Conservation (phyloP, 192 early-diverging fungal genomes). For the Coemansia sp. region DNA sequence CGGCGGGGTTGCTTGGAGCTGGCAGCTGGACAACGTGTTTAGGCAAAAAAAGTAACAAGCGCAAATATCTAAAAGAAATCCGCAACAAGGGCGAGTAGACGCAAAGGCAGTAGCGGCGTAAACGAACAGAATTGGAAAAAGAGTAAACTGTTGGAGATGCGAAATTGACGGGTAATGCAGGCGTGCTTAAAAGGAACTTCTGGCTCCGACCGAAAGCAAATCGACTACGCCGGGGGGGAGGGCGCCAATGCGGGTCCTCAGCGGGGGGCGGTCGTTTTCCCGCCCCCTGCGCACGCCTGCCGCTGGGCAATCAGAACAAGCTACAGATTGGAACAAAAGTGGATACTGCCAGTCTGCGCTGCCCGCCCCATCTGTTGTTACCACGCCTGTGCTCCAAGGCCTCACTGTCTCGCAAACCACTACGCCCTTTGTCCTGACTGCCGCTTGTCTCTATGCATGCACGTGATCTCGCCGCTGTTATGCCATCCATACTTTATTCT, state of each 20-base stretch:
- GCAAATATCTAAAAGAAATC: background rate
- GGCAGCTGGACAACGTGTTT: slow-evolving; percentile 3
- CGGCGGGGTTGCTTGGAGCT: background rate
- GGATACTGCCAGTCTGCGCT: slow-evolving; percentile 4
- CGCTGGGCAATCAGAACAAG: slow-evolving; percentile 10
- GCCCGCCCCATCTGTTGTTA: background rate
- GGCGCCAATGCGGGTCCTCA: slow-evolving; percentile 2
- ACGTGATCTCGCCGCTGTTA: background rate
- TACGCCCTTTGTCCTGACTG: background rate
- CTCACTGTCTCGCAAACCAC: background rate
- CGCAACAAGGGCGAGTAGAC: background rate
- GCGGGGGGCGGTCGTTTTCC: background rate
- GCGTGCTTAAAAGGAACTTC: slow-evolving; percentile 50
- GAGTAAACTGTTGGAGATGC: slow-evolving; percentile 36
- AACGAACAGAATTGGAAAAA: slow-evolving; percentile 16
- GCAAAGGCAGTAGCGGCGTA: background rate
- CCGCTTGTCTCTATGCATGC: background rate
- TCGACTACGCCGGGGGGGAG: slow-evolving; percentile 7
- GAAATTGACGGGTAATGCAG: slow-evolving; percentile 53
- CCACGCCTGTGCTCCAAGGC: background rate
- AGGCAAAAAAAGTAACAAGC: background rate
- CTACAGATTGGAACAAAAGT: background rate
- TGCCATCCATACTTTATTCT: background rate
- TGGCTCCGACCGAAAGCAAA: slow-evolving; percentile 46
- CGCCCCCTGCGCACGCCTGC: slow-evolving; percentile 2